Conservation (phyloP, 2,329 filamentous ascomycete species). For the Trematosphaeria pertusa region DNA sequence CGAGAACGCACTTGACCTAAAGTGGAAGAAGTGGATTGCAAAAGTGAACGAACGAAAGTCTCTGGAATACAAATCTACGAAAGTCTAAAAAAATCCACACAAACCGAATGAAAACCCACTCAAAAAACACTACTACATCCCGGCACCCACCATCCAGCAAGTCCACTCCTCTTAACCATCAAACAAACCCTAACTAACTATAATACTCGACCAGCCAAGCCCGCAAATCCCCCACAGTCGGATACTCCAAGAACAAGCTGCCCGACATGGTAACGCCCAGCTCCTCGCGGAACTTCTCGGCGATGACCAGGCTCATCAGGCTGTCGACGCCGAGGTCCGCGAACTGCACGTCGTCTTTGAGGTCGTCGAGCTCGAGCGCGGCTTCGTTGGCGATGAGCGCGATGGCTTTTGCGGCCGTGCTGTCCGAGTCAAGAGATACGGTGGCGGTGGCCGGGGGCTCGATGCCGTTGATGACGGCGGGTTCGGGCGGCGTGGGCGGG, state of each 20-base stretch:
- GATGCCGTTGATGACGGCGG: slow-evolving; percentile 2
- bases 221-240: slow-evolving; percentile 28
- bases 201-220: slow-evolving; percentile 26
- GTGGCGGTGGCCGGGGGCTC: not conserved
- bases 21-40: no score
- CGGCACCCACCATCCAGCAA: no score
- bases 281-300: slow-evolving; percentile 29
- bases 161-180: no score
- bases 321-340: slow-evolving; percentile 37
- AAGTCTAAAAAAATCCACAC: no score
- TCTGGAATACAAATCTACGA: no score
- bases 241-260: slow-evolving; percentile 32
- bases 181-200: no score
- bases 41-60: no score
- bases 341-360: slow-evolving; percentile 29
- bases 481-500: slow-evolving; percentile 5
- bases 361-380: slow-evolving; percentile 21
- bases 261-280: slow-evolving; percentile 22
- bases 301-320: slow-evolving; percentile 30
- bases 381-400: slow-evolving; percentile 29
- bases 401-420: slow-evolving; percentile 17
- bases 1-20: no score
- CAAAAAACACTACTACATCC: no score
- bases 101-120: no score
- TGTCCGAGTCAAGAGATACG: not conserved